Base-by-base conservation (phyloP, 352 stramenopile genomes). In the Phytophthora pini region DNA sequence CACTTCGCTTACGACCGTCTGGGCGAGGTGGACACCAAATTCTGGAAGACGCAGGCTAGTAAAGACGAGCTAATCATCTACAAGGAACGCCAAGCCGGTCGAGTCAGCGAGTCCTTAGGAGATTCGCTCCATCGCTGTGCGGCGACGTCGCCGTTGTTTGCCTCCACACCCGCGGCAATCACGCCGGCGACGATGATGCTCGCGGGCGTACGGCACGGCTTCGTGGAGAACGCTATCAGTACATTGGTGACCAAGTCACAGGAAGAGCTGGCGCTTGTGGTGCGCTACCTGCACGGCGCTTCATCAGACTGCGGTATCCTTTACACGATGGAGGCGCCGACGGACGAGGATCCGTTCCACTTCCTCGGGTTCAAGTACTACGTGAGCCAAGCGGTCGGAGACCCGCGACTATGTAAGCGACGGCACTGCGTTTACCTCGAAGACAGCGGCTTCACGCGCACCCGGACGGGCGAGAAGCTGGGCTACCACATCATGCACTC, bases 321-420 rank as follows among this genome's bases (percentile, higher is more conserved):
- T 11, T 46, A 68, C 41, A 50, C 75, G 8, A 66, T 84, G 31
- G 72, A 82, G 53, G 17, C 66, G 0, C 76, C 76, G 10, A 80
- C 62, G 7, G 41, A 66, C 0, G 53, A 54, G 0, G 70, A 84
- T 24, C 76, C 73, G 13, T 82, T 82, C 48, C 73, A 77, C 24
- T 84, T 84, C 60, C 55, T 84, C 12, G 76, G 76, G 6, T 71
- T 84, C 68, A 84, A 84, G 47, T 84, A 65, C 70, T 71, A 82
- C 43, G 73, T 82, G 17, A 82, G 71, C 26, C 70, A 76, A 39
- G 53, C 68, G 12, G 60, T 75, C 1, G 66, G 56, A 6, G 56
- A 78, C 50, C 47, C 58, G 11, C 40, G 48, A 34, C 15, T 77
- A 9, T 65, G 48, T 8, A 73, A 71, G 44, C 72, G 74, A 29